Evolutionary conservation across 345 rosid genomes (phyloP).

Genomic region (Gossypium raimondii): DNA sequence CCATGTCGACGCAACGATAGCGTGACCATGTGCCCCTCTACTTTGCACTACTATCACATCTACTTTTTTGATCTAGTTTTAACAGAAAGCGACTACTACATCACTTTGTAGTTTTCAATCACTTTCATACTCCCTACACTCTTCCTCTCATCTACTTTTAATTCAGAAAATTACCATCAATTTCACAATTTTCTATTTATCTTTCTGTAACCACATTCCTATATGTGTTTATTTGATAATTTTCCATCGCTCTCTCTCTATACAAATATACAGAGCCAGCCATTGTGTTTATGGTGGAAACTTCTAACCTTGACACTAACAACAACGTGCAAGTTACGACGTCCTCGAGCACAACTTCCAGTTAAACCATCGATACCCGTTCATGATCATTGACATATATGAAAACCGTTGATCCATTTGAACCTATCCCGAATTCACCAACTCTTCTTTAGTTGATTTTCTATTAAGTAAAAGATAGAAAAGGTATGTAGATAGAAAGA

Average conservation of each 20-base stretch:
- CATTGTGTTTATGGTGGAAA: not conserved
- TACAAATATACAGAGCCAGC: not conserved
- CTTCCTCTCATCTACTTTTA: not conserved
- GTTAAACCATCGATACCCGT: not conserved
- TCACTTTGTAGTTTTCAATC: not conserved
- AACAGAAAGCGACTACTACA: not conserved
- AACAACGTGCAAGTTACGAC: not conserved
- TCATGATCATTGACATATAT: not conserved
- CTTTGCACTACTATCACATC: not conserved
- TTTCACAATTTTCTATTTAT: not conserved
- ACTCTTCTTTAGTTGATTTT: no score
- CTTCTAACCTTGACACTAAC: not conserved
- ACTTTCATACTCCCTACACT: not conserved
- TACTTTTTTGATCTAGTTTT: not conserved
- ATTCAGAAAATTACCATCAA: not conserved
- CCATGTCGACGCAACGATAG: not conserved
- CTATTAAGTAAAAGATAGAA: not conserved
- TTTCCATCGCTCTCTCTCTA: not conserved
- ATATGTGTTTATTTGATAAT: not conserved
- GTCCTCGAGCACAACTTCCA: not conserved
- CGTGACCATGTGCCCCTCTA: not conserved
- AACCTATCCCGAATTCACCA: not conserved
- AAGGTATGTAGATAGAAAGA: not conserved
- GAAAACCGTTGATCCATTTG: not conserved
- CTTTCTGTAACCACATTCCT: not conserved